Conservation (phyloP, 2,329 filamentous ascomycete species). For the Nemania sp. region DNA sequence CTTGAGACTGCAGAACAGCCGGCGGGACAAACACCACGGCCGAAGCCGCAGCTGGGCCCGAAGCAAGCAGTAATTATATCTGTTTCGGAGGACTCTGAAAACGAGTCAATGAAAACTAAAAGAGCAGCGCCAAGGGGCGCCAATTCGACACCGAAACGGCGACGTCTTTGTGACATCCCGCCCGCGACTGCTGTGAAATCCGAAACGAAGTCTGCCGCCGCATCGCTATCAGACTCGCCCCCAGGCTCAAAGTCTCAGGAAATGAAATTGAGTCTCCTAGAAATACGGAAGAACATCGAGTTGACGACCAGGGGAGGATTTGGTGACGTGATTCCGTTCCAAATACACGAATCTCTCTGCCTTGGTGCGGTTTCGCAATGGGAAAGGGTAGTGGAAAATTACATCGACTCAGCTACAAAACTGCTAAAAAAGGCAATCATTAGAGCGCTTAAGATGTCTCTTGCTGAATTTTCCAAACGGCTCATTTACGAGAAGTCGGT, state of each 20-base stretch:
- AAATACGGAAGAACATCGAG: slow-evolving; percentile 57
- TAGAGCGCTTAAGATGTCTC: slow-evolving; percentile 48
- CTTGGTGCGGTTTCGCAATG: slow-evolving; percentile 58
- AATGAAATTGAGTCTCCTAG: slow-evolving; percentile 35
- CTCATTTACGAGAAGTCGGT: slow-evolving; percentile 51
- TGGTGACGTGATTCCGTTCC: slow-evolving; percentile 57
- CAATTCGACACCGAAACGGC: slow-evolving; percentile 1
- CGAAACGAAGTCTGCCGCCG: background rate
- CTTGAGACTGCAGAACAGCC: background rate
- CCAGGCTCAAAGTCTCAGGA: no score
- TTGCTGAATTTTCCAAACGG: slow-evolving; percentile 48
- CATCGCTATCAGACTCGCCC: no score
- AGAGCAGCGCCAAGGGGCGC: background rate
- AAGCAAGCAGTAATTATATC: background rate
- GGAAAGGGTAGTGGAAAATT: slow-evolving; percentile 52
- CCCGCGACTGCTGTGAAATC: slow-evolving; percentile 15
- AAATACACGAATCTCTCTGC: slow-evolving; percentile 61
- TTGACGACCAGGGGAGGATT: slow-evolving; percentile 57
- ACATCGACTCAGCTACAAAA: slow-evolving; percentile 29
- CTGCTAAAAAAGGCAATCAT: slow-evolving; percentile 51
- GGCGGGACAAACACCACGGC: no score
- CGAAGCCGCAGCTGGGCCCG: no score
- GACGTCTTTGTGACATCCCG: background rate
- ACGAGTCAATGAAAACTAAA: slow-evolving; percentile 5
- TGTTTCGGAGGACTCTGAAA: slow-evolving; percentile 36